Percentiles rank a stretch among this genome's conserved stretches.
Conservation (phyloP, 495 filamentous ascomycete species). For the Cudoniella acicularis region DNA sequence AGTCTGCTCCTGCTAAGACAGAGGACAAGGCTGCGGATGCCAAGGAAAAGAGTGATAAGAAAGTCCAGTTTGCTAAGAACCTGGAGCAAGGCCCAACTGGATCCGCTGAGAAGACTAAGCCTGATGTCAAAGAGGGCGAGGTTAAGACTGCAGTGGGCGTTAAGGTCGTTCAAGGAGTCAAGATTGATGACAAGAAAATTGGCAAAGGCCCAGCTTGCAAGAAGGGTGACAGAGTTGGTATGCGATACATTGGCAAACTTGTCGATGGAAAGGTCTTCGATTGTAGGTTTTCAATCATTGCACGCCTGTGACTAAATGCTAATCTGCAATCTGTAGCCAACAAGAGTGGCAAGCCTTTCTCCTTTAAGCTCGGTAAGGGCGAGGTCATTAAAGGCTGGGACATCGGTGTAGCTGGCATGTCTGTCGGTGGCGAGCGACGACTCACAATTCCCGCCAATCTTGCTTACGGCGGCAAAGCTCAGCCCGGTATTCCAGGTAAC, state of each 20-base stretch:
- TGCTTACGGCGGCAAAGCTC: conserved; percentile 78
- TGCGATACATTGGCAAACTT: conserved; percentile 98
- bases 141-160: conserved; percentile 53
- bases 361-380: conserved; percentile 86
- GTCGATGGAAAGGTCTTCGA: conserved; percentile 91
- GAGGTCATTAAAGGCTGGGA: conserved; percentile 99
- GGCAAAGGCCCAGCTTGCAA: conserved; percentile 79
- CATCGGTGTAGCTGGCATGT: conserved; percentile 87
- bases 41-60: conserved; percentile 71
- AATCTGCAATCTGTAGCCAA: conserved; percentile 57
- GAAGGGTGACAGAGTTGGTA: conserved; percentile 78
- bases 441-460: conserved; percentile 80
- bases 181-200: conserved; percentile 89
- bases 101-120: conserved; percentile 67
- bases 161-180: conserved; percentile 78
- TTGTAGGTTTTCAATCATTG: conserved; percentile 48
- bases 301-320: conserved; percentile 22
- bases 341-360: conserved; percentile 96
- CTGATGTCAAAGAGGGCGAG: conserved; percentile 54
- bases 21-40: conserved; percentile 47
- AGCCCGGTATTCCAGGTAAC: conserved; percentile 83
- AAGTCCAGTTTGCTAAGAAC: conserved; percentile 98
- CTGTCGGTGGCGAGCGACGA: conserved; percentile 86
- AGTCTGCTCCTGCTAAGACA: conserved; percentile 60
- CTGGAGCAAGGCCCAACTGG: conserved; percentile 92